These are phyloP conservation scores for Pilasporangium apinafurcum DNA, from an alignment of 352 stramenopile species.

Conservation along the genomic window DNA sequence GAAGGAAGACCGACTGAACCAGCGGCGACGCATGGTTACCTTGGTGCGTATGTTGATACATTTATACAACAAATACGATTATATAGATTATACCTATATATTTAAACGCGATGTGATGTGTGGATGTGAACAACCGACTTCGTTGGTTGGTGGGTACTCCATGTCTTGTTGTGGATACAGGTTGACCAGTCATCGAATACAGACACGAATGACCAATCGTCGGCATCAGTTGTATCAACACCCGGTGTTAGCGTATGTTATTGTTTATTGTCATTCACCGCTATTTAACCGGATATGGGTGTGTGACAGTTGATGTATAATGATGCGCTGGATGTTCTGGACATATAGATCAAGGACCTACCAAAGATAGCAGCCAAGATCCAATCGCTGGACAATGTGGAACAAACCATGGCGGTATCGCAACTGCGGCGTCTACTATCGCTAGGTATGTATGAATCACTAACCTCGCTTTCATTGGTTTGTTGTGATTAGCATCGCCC, in stretches of 20 bases:
- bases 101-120: neutral
- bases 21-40: constrained; percentile 63
- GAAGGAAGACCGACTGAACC: constrained; percentile 78
- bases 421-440: constrained; percentile 97
- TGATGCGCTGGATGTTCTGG: neutral
- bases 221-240: neutral
- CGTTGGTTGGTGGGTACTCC: no score
- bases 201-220: neutral
- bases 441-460: constrained; percentile 85
- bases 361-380: constrained; percentile 94
- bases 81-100: neutral
- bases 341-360: constrained; percentile 87
- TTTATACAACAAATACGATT: neutral
- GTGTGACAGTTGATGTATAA: neutral
- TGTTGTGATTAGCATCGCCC: no score
- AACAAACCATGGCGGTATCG: constrained; percentile 94
- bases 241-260: neutral
- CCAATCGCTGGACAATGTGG: constrained; percentile 87
- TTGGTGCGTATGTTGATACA: neutral
- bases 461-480: no score
- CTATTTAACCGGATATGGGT: neutral
- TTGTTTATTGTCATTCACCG: neutral
- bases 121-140: no score
- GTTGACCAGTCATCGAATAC: neutral
- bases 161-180: neutral